Evolutionary conservation across 2,329 filamentous ascomycete species (phyloP).

Genomic region (Bipolaris cookei): DNA sequence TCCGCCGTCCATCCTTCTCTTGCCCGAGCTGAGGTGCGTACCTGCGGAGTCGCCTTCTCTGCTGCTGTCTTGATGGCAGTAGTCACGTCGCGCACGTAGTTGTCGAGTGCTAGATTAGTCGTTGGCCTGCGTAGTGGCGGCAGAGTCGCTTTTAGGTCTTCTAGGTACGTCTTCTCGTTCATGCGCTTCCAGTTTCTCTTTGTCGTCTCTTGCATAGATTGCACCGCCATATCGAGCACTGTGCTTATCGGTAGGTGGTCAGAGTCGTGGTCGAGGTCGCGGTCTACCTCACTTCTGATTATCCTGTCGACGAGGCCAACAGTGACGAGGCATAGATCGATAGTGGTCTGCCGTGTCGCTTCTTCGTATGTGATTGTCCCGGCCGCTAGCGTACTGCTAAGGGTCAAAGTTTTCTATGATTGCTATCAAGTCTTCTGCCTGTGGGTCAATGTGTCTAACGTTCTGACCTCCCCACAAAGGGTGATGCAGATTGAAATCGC

Average conservation of each 20-base stretch:
- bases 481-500: too few species aligned
- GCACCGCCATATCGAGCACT: slow-evolving; percentile 17
- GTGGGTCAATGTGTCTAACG: too few species aligned
- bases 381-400: too few species aligned
- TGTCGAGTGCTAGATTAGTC: slow-evolving; percentile 17
- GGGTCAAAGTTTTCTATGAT: too few species aligned
- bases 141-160: slow-evolving; percentile 14
- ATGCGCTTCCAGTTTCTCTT: slow-evolving; percentile 13
- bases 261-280: slow-evolving; percentile 27
- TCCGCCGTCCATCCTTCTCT: slow-evolving; percentile 17
- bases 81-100: slow-evolving; percentile 15
- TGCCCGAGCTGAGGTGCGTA: neutral
- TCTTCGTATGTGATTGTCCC: slow-evolving; percentile 20
- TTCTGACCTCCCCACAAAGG: too few species aligned
- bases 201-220: neutral
- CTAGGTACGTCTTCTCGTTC: slow-evolving; percentile 8
- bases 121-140: slow-evolving; percentile 16
- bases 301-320: slow-evolving; percentile 16
- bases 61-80: slow-evolving; percentile 12
- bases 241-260: slow-evolving; percentile 31
- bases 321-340: slow-evolving; percentile 19
- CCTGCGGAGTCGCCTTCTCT: slow-evolving; percentile 14
- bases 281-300: slow-evolving; percentile 16
- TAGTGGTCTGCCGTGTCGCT: slow-evolving; percentile 9
- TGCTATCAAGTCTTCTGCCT: too few species aligned